Conservation (phyloP, 1,284 basidiomycete species). For the Tremellales sp. region DNA sequence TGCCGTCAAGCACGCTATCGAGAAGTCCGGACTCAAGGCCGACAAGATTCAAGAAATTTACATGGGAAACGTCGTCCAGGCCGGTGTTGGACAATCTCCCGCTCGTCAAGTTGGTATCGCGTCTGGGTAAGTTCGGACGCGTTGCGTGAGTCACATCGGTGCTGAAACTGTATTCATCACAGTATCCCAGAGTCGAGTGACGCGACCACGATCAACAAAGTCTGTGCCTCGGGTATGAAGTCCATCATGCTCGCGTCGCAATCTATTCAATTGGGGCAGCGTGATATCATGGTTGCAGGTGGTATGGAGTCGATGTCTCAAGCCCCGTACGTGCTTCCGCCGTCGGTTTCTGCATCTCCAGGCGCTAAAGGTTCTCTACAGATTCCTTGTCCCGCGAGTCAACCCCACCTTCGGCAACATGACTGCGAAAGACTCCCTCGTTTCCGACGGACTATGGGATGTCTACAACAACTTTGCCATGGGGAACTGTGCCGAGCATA, state of each 20-base stretch:
- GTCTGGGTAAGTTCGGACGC: slow-evolving; percentile 59
- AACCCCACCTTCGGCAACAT: slow-evolving; percentile 88
- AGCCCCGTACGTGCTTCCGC: slow-evolving; percentile 64
- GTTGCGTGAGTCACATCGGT: slow-evolving; percentile 17
- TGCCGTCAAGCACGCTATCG: slow-evolving; percentile 86
- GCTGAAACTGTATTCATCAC: slow-evolving; percentile 32
- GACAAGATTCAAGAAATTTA: slow-evolving; percentile 87
- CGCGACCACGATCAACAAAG: slow-evolving; percentile 98
- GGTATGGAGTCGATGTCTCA: slow-evolving; percentile 99
- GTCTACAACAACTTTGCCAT: slow-evolving; percentile 94
- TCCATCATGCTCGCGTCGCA: slow-evolving; percentile 89
- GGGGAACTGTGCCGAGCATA: slow-evolving; percentile 89
- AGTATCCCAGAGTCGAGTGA: slow-evolving; percentile 73
- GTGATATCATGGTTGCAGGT: slow-evolving; percentile 79
- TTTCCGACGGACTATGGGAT: slow-evolving; percentile 92
- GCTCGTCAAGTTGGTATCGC: slow-evolving; percentile 90
- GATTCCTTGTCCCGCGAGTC: slow-evolving; percentile 85
- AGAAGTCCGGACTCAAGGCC: slow-evolving; percentile 74
- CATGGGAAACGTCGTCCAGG: slow-evolving; percentile 95
- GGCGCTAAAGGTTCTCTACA: slow-evolving; percentile 41
- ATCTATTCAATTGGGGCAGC: slow-evolving; percentile 78
- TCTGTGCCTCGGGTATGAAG: slow-evolving; percentile 96
- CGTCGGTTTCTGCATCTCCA: slow-evolving; percentile 2
- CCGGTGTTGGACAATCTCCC: slow-evolving; percentile 91
- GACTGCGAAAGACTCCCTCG: slow-evolving; percentile 78